Percentiles rank a stretch among this genome's conserved stretches.
Evolutionary conservation across 2,329 filamentous ascomycete species (phyloP).

Genomic region (Pseudopyricularia javanii): DNA sequence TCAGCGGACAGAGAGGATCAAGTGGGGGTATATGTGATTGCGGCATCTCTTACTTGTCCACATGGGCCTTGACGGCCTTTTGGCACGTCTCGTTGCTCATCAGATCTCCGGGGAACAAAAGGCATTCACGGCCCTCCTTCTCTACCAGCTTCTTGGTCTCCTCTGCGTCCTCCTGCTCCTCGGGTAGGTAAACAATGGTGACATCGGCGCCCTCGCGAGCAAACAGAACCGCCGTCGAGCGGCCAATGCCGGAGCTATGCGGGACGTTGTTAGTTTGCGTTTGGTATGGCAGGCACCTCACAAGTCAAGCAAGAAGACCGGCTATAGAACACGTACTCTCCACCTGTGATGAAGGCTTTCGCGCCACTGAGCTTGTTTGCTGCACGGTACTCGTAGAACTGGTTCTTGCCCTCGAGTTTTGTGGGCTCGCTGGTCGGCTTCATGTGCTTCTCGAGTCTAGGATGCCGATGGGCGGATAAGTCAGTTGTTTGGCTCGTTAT

Average conservation of each 20-base stretch:
- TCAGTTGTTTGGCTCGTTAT: too few species aligned
- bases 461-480: not conserved
- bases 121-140: conserved; percentile 31
- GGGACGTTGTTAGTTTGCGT: not conserved
- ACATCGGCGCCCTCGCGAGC: conserved; percentile 45
- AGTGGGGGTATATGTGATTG: not conserved
- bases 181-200: conserved; percentile 40
- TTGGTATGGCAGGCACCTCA: not conserved
- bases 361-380: conserved; percentile 34
- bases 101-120: conserved; percentile 34
- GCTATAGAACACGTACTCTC: conserved; percentile 28
- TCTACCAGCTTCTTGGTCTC: conserved; percentile 39
- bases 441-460: conserved; percentile 22
- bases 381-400: conserved; percentile 25
- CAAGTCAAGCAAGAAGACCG: not conserved
- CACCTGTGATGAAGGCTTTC: conserved; percentile 42
- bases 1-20: not conserved
- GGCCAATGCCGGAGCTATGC: conserved; percentile 39
- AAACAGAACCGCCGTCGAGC: conserved; percentile 40
- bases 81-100: conserved; percentile 36
- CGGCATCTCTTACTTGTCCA: conserved; percentile 21
- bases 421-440: conserved; percentile 25
- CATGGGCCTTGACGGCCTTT: conserved; percentile 37
- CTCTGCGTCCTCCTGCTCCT: conserved; percentile 43
- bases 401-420: conserved; percentile 23